Conservation (phyloP, 2,329 filamentous ascomycete species). For the Bipolaris oryzae region DNA sequence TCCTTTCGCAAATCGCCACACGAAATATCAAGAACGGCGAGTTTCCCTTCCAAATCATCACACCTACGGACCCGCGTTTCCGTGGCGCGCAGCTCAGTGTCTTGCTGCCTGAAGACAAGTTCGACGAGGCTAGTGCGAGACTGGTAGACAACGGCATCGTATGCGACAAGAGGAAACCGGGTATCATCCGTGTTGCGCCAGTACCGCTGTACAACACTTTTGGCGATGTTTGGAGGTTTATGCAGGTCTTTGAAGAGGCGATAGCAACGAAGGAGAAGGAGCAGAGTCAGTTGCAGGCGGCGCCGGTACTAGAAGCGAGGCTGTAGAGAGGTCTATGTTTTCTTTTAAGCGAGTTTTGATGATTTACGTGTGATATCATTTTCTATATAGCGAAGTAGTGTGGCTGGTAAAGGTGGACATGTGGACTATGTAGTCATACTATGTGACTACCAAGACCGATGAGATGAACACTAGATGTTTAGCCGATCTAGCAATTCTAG, state of each 20-base stretch:
- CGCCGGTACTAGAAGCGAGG: constrained; percentile 15
- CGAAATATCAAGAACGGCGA: constrained; percentile 27
- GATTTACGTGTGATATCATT: no score
- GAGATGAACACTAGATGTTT: no score
- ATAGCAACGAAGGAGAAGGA: constrained; percentile 17
- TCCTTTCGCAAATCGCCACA: constrained; percentile 31
- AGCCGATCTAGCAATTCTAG: no score
- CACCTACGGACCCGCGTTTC: constrained; percentile 68
- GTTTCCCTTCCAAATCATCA: constrained; percentile 61
- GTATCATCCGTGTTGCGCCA: constrained; percentile 83
- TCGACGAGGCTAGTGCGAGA: constrained; percentile 69
- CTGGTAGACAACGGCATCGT: constrained; percentile 73
- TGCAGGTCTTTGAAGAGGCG: constrained; percentile 57
- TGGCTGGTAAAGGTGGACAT: no score
- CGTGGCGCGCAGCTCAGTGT: constrained; percentile 83
- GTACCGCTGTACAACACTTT: constrained; percentile 84
- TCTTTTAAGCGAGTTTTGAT: background rate
- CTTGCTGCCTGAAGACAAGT: constrained; percentile 67
- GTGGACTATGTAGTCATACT: no score
- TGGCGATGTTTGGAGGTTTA: constrained; percentile 64
- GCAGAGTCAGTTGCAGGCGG: constrained; percentile 7
- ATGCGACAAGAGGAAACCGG: constrained; percentile 81
- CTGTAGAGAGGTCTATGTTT: constrained; percentile 2
- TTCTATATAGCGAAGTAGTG: no score
- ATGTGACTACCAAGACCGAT: no score